These are phyloP conservation scores for Rhazya stricta DNA, from an alignment of 257 asterid genomes.

Conservation along the genomic window DNA sequence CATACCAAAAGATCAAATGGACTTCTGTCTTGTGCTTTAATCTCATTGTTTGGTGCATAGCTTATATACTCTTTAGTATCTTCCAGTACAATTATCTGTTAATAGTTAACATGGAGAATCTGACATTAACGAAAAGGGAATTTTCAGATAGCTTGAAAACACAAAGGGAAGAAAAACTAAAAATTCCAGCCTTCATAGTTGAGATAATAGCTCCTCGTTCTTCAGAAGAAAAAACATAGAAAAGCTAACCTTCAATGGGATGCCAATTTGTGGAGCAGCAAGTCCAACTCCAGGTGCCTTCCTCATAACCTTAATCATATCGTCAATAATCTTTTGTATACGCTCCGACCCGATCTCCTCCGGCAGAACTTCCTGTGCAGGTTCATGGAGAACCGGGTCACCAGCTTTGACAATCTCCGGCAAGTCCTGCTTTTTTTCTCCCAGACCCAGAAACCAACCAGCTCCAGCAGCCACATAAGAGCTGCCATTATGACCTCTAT, in stretches of 20 bases:
- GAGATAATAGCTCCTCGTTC: not conserved
- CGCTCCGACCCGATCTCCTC: constrained; percentile 76
- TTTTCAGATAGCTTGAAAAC: constrained; percentile 4
- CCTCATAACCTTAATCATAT: constrained; percentile 78
- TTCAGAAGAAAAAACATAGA: not conserved
- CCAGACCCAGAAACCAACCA: constrained; percentile 69
- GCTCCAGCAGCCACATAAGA: constrained; percentile 43
- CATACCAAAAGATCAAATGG: constrained; percentile 89
- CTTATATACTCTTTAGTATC: constrained; percentile 68
- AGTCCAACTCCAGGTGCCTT: constrained; percentile 95
- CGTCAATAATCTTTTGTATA: constrained; percentile 75
- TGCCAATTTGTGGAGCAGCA: constrained; percentile 97
- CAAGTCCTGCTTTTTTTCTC: constrained; percentile 44
- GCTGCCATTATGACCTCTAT: constrained; percentile 29
- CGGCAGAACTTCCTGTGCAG: constrained; percentile 52
- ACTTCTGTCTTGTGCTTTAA: constrained; percentile 57
- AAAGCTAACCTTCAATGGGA: constrained; percentile 64
- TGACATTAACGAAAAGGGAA: constrained; percentile 2
- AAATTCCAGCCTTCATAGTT: not conserved
- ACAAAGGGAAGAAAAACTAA: not conserved
- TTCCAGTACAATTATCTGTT: constrained; percentile 84
- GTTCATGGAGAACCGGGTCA: constrained; percentile 95
- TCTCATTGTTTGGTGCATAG: constrained; percentile 58
- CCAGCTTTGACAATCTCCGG: constrained; percentile 92
- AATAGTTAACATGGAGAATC: constrained; percentile 15